These are phyloP conservation scores for Benincasa hispida DNA, from an alignment of 306 rosid genomes.

Conservation along the genomic window DNA sequence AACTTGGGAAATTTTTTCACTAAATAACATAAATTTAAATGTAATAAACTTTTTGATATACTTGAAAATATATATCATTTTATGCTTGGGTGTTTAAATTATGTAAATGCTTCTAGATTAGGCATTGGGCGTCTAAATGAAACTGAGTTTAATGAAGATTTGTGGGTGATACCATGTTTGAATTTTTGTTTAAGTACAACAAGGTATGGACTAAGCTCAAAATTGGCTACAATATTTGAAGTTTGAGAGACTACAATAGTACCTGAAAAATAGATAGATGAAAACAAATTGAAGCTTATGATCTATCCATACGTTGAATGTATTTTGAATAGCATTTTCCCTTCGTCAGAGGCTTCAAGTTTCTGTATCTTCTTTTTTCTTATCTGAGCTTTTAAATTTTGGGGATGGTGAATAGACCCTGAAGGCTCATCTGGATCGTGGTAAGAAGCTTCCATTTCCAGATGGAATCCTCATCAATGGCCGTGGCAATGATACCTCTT, in stretches of 20 bases:
- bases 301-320: background rate
- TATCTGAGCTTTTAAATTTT: background rate
- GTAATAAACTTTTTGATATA: too few species aligned
- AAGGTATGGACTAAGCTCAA: too few species aligned
- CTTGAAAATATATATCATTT: too few species aligned
- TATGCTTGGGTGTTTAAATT: background rate
- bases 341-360: too few species aligned
- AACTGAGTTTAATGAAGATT: background rate
- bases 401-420: slow-evolving; percentile 27
- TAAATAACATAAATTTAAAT: too few species aligned
- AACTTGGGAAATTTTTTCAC: background rate
- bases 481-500: slow-evolving; percentile 50
- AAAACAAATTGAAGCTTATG: too few species aligned
- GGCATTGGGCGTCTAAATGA: background rate
- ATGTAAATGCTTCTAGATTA: background rate
- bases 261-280: background rate
- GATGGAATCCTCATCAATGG: slow-evolving; percentile 96
- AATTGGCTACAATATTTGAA: background rate
- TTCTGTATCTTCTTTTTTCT: too few species aligned
- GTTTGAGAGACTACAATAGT: background rate
- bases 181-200: too few species aligned
- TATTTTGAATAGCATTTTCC: background rate
- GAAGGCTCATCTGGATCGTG: slow-evolving; percentile 55
- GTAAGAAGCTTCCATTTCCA: slow-evolving; percentile 73
- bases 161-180: too few species aligned